A percentile compares a stretch with the other conserved stretches of the same genome.
These are phyloP conservation scores for Davidsoniella virescens DNA, from an alignment of 2,329 filamentous ascomycete genomes.

Conservation along the genomic window DNA sequence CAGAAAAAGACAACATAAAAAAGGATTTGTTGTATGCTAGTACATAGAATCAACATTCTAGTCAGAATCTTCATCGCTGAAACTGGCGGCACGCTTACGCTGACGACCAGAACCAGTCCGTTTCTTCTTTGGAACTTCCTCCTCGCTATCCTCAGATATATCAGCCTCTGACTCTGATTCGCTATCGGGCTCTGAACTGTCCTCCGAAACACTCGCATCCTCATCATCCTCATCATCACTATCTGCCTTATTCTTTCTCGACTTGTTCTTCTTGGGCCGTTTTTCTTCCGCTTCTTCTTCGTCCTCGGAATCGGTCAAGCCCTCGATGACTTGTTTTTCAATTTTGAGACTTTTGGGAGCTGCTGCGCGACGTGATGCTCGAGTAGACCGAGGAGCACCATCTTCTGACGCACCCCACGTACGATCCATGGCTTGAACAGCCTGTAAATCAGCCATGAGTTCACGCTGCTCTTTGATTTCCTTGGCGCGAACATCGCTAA, in stretches of 20 bases:
- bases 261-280: conserved; percentile 18
- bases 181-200: background rate
- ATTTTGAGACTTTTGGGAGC: conserved; percentile 11
- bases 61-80: background rate
- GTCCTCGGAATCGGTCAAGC: conserved; percentile 17
- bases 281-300: conserved; percentile 15
- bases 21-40: too few relatives aligned
- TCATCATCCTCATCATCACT: conserved; percentile 40
- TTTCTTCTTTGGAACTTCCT: conserved; percentile 1
- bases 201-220: background rate
- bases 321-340: conserved; percentile 21
- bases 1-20: background rate
- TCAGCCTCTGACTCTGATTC: conserved; percentile 7
- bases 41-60: background rate
- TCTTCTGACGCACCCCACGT: conserved; percentile 47
- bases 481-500: conserved; percentile 66
- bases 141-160: conserved; percentile 10
- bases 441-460: conserved; percentile 67
- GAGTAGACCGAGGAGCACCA: conserved; percentile 25
- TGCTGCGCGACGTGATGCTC: conserved; percentile 19
- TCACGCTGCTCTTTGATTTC: conserved; percentile 82
- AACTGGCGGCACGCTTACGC: background rate
- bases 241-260: conserved; percentile 23
- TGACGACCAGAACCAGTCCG: background rate
- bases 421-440: conserved; percentile 65